Evolutionary conservation across 129 eudicot species (phyloP).

Genomic region (Flaveria linearis): DNA sequence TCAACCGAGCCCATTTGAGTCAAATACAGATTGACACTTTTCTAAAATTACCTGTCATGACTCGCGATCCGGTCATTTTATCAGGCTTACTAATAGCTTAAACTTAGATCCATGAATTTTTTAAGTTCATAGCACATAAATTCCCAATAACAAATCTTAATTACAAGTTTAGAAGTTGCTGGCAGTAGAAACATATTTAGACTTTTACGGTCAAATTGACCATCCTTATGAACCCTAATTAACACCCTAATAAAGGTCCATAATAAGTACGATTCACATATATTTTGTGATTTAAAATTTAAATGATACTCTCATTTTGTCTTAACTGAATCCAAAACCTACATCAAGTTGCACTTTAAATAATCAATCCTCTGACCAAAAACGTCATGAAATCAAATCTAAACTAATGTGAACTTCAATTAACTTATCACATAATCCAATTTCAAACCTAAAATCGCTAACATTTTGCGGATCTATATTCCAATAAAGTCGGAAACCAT

Average conservation of each 20-base stretch:
- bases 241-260: background rate
- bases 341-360: background rate
- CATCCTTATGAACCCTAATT: background rate
- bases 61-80: background rate
- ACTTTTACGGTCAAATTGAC: background rate
- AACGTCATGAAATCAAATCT: background rate
- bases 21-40: background rate
- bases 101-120: background rate
- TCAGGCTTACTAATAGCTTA: background rate
- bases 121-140: background rate
- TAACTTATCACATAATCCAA: background rate
- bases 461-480: background rate
- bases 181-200: background rate
- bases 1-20: background rate
- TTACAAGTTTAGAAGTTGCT: background rate
- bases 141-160: background rate
- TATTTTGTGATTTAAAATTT: background rate
- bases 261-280: background rate
- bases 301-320: background rate
- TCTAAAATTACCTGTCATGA: background rate
- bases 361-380: background rate
- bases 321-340: background rate
- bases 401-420: background rate
- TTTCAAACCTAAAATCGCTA: background rate
- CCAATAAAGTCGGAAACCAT: conserved; percentile 4